Evolutionary conservation across 331 rosid species (phyloP).

Genomic region (Quercus phellos): DNA sequence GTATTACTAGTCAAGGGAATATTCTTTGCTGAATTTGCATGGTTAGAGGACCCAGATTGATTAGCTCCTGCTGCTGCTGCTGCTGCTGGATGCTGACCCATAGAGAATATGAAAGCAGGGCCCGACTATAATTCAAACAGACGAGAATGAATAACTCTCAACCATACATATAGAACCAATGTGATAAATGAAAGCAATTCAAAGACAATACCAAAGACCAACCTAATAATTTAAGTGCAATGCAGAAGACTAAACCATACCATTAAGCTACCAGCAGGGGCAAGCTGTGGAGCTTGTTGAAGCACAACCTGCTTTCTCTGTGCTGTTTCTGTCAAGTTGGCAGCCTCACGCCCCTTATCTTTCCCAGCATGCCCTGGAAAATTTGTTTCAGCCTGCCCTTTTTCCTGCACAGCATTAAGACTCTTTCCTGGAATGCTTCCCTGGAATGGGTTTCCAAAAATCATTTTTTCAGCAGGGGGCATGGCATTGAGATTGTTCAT

Average conservation of each 20-base stretch:
- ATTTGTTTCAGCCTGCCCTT: slow-evolving; percentile 21
- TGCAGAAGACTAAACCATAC: slow-evolving; percentile 36
- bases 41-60: slow-evolving; percentile 33
- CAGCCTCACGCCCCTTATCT: slow-evolving; percentile 26
- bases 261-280: slow-evolving; percentile 36
- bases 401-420: slow-evolving; percentile 21
- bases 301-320: slow-evolving; percentile 32
- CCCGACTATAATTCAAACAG: slow-evolving; percentile 43
- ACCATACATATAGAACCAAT: background rate
- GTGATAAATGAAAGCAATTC: background rate
- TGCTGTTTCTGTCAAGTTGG: slow-evolving; percentile 28
- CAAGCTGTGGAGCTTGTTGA: slow-evolving; percentile 36
- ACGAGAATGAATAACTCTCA: background rate
- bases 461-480: slow-evolving; percentile 29
- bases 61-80: slow-evolving; percentile 25
- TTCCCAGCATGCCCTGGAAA: slow-evolving; percentile 22
- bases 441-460: slow-evolving; percentile 27
- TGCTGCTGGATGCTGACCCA: slow-evolving; percentile 43
- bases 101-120: slow-evolving; percentile 36
- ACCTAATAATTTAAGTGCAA: background rate
- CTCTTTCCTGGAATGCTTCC: slow-evolving; percentile 27
- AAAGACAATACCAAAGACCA: background rate
- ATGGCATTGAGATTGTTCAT: slow-evolving; percentile 25
- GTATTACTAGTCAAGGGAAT: slow-evolving; percentile 33
- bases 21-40: slow-evolving; percentile 22